phyloP scores from a whole-genome alignment of 495 filamentous ascomycete genomes.

The Platismatia glauca region DNA sequence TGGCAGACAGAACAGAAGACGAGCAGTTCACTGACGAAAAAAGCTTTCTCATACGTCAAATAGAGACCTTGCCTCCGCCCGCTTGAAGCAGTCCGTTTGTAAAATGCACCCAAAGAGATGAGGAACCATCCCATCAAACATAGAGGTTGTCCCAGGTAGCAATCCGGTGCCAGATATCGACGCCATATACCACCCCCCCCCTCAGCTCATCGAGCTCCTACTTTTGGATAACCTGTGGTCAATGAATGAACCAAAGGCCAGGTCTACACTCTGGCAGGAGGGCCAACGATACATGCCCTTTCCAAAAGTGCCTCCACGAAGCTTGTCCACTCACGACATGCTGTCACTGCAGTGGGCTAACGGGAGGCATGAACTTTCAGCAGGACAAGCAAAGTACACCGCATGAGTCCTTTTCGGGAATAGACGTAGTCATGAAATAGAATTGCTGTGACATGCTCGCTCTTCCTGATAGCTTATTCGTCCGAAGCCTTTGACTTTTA shows the following conservation, averaged over 20 bases:
- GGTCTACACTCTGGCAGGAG: background rate
- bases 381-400: background rate
- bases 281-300: background rate
- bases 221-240: background rate
- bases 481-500: background rate
- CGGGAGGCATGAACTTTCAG: background rate
- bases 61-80: conserved; percentile 37
- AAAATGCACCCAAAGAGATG: background rate
- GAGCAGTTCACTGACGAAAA: conserved; percentile 98
- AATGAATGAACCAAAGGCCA: background rate
- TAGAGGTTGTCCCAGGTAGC: background rate
- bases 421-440: background rate
- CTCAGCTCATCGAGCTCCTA: background rate
- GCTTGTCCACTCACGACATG: background rate
- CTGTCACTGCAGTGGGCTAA: background rate
- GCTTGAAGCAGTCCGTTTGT: background rate
- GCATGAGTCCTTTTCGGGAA: background rate
- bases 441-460: background rate
- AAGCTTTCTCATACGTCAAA: conserved; percentile 91
- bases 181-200: too few species aligned
- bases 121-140: background rate
- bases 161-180: background rate
- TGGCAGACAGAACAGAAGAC: conserved; percentile 93
- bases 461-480: background rate
- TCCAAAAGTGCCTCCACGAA: background rate